These are phyloP conservation scores for Coemansia asiatica DNA, from an alignment of 192 early-diverging fungal species.

Conservation along the genomic window DNA sequence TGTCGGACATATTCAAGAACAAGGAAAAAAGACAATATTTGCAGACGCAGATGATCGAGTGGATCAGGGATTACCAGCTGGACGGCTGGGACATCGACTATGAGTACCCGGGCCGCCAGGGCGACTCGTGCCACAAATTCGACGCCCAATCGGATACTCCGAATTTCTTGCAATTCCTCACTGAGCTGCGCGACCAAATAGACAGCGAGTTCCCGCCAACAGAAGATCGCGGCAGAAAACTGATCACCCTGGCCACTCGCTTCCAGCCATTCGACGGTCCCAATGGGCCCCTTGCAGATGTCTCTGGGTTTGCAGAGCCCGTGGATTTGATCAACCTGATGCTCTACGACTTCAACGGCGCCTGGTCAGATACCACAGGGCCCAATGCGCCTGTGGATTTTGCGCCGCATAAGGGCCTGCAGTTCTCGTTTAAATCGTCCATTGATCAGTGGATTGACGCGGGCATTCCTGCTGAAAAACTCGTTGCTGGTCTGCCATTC, in stretches of 20 bases:
- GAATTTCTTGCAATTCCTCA: slow-evolving; percentile 63
- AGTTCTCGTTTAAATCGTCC: slow-evolving; percentile 47
- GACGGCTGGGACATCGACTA: slow-evolving; percentile 80
- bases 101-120: slow-evolving; percentile 67
- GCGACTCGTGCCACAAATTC: slow-evolving; percentile 46
- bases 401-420: slow-evolving; percentile 29
- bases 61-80: slow-evolving; percentile 56
- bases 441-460: slow-evolving; percentile 60
- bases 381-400: slow-evolving; percentile 62
- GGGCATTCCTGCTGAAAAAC: slow-evolving; percentile 60
- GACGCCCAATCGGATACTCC: slow-evolving; percentile 57
- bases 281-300: slow-evolving; percentile 54
- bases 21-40: slow-evolving; percentile 44
- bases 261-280: slow-evolving; percentile 62
- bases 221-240: slow-evolving; percentile 24
- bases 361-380: slow-evolving; percentile 62
- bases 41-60: slow-evolving; percentile 55
- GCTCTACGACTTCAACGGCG: slow-evolving; percentile 67
- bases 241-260: slow-evolving; percentile 65
- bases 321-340: slow-evolving; percentile 71
- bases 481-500: slow-evolving; percentile 62
- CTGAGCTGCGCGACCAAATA: slow-evolving; percentile 58
- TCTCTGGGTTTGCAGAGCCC: slow-evolving; percentile 59
- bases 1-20: slow-evolving; percentile 58
- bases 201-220: slow-evolving; percentile 31